A percentile compares a stretch with the other conserved stretches of the same genome.
Evolutionary conservation across 441 rosid genomes (phyloP).

Genomic region (Adansonia madagascariensis): DNA sequence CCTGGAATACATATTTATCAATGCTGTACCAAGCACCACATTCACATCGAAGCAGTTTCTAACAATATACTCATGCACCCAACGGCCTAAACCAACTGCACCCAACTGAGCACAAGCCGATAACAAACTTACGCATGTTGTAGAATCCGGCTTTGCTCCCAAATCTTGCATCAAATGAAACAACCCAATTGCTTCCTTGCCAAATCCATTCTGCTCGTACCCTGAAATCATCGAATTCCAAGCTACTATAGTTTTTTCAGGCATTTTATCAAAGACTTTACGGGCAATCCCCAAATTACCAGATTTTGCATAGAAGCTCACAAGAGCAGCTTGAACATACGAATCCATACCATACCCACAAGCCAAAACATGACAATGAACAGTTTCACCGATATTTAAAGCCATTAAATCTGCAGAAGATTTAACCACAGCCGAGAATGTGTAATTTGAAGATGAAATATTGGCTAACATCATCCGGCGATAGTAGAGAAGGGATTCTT

Average conservation of each 20-base stretch:
- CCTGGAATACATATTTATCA: conserved; percentile 79
- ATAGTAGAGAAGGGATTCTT: conserved; percentile 55
- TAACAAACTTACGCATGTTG: conserved; percentile 65
- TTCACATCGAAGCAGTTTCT: conserved; percentile 46
- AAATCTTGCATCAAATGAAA: conserved; percentile 56
- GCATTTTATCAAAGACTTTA: conserved; percentile 71
- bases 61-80: conserved; percentile 63
- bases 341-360: conserved; percentile 60
- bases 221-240: conserved; percentile 90
- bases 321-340: conserved; percentile 70
- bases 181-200: conserved; percentile 61
- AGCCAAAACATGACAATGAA: conserved; percentile 62
- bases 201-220: conserved; percentile 75
- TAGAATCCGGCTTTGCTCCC: conserved; percentile 58
- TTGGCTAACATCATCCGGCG: conserved; percentile 50
- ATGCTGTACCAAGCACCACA: conserved; percentile 73
- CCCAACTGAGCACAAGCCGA: conserved; percentile 81
- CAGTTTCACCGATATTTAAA: conserved; percentile 44
- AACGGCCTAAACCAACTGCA: conserved; percentile 56
- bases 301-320: conserved; percentile 56
- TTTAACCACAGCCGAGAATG: conserved; percentile 75
- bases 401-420: conserved; percentile 64
- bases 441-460: conserved; percentile 59
- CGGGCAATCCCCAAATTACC: conserved; percentile 55
- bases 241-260: conserved; percentile 64